Evolutionary conservation across 371 early-diverging fungal species (phyloP).

Genomic region (Mortierella sp.): DNA sequence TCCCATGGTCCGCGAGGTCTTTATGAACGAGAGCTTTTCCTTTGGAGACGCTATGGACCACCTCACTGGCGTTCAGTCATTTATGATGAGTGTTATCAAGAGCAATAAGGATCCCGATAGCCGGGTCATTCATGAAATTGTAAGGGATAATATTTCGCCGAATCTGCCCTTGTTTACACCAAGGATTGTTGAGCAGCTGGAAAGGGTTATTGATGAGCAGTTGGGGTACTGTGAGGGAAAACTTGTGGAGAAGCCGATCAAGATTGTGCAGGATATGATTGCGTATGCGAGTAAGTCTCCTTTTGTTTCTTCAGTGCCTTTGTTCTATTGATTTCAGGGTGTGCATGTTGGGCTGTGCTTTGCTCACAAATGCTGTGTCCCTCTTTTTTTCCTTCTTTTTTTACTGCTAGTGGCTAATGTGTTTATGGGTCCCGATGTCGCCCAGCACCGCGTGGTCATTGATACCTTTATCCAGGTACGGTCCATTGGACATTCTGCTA

Average conservation of each 20-base stretch:
- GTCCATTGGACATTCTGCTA: neutral
- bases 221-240: slow-evolving; percentile 28
- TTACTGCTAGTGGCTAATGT: slow-evolving; percentile 33
- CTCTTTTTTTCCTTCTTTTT: neutral
- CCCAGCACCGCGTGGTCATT: slow-evolving; percentile 23
- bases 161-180: slow-evolving; percentile 40
- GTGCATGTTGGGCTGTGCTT: neutral
- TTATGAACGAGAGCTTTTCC: slow-evolving; percentile 31
- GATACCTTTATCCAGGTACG: slow-evolving; percentile 35
- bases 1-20: slow-evolving; percentile 29
- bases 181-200: slow-evolving; percentile 33
- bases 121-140: slow-evolving; percentile 17
- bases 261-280: slow-evolving; percentile 42
- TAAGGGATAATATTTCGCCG: slow-evolving; percentile 44
- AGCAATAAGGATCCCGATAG: slow-evolving; percentile 32
- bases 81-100: slow-evolving; percentile 20
- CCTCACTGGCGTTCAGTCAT: slow-evolving; percentile 21
- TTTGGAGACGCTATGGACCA: slow-evolving; percentile 33
- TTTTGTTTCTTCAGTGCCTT: neutral
- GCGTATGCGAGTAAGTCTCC: slow-evolving; percentile 47
- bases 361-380: neutral
- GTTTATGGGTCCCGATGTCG: slow-evolving; percentile 45
- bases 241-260: slow-evolving; percentile 33
- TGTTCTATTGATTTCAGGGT: no score
- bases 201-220: slow-evolving; percentile 5